Evolutionary conservation across 1,284 basidiomycete species (phyloP).

Genomic region (Paramarasmius palmivorus): DNA sequence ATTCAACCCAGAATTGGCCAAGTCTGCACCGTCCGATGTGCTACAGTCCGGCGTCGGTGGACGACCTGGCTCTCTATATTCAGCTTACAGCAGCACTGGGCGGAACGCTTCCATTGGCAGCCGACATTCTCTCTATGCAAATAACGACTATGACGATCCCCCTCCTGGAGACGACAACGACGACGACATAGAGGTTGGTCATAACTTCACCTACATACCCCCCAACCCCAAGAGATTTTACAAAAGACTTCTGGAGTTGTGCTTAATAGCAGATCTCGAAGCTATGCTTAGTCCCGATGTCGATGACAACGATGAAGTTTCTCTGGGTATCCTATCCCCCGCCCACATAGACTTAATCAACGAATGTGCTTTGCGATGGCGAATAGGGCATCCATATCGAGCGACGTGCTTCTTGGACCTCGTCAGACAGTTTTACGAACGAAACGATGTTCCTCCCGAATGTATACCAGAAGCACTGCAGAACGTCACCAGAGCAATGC

Average conservation of each 20-base stretch:
- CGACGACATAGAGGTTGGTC: conserved; percentile 70
- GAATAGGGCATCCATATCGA: conserved; percentile 81
- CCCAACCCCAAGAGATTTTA: conserved; percentile 87
- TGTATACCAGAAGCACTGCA: conserved; percentile 90
- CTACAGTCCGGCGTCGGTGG: conserved; percentile 38
- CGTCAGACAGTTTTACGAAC: conserved; percentile 86
- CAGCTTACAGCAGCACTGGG: conserved; percentile 37
- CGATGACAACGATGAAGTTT: conserved; percentile 95
- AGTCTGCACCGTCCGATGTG: conserved; percentile 65
- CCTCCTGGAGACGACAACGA: conserved; percentile 43
- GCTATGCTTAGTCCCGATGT: conserved; percentile 85
- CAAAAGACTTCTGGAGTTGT: conserved; percentile 80
- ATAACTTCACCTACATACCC: conserved; percentile 88
- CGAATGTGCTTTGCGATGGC: conserved; percentile 89
- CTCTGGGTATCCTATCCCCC: conserved; percentile 87
- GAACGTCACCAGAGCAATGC: conserved; percentile 68
- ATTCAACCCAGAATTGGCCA: conserved; percentile 85
- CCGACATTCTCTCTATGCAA: conserved; percentile 55
- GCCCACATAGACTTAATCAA: conserved; percentile 83
- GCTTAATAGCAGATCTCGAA: conserved; percentile 86
- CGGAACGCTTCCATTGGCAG: conserved; percentile 65
- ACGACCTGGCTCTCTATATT: conserved; percentile 59
- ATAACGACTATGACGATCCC: conserved; percentile 36
- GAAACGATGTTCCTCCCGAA: conserved; percentile 90
- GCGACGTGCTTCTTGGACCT: conserved; percentile 84